A percentile compares a stretch with the other conserved stretches of the same genome.
phyloP scores from a whole-genome alignment of 2,329 filamentous ascomycete species.

The Verticillium alfalfae region DNA sequence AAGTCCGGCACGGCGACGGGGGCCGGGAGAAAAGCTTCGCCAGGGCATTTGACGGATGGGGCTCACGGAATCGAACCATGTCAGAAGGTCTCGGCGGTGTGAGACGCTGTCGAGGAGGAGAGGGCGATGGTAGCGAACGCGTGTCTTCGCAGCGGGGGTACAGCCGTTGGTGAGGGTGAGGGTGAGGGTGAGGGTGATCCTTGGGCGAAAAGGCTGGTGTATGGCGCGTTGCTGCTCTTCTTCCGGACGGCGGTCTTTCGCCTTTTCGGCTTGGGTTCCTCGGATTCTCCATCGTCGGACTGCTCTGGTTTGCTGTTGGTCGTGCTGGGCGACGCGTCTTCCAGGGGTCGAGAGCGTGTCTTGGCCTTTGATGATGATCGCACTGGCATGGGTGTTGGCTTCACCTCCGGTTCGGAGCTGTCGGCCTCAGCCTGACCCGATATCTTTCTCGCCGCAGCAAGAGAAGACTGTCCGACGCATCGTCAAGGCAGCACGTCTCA shows the following conservation, averaged over 20 bases:
- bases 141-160: conserved; percentile 21
- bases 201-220: conserved; percentile 1
- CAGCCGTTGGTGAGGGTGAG: background rate
- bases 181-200: background rate
- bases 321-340: conserved; percentile 8
- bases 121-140: conserved; percentile 40
- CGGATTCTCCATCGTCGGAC: background rate
- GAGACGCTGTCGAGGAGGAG: conserved; percentile 34
- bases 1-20: conserved; percentile 28
- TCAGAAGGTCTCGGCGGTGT: conserved; percentile 31
- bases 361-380: background rate
- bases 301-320: conserved; percentile 1
- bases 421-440: conserved; percentile 6
- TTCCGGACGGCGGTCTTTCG: background rate
- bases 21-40: conserved; percentile 53
- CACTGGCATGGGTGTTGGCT: background rate
- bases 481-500: background rate
- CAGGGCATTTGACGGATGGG: conserved; percentile 49
- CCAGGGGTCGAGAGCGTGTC: background rate
- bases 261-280: conserved; percentile 5
- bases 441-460: conserved; percentile 8
- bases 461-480: conserved; percentile 4
- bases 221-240: background rate
- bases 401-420: background rate
- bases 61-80: conserved; percentile 46